Percentiles rank a stretch among this genome's conserved stretches.
Evolutionary conservation across 129 eudicot genomes (phyloP).

Genomic region (Escallonia rubra): DNA sequence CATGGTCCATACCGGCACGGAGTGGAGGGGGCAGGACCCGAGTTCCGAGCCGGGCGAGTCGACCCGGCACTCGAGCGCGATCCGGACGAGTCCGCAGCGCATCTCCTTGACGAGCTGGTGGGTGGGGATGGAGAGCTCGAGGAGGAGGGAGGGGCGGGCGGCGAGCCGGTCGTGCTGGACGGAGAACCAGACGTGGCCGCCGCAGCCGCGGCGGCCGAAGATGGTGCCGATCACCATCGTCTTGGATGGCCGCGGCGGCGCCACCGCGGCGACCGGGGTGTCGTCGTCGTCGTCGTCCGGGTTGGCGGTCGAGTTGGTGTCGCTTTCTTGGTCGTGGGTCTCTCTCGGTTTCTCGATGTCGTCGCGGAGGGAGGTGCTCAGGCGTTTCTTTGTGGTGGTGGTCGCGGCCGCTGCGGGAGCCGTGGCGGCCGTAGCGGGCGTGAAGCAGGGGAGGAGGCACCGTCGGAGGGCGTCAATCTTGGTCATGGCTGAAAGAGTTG

Average conservation of each 20-base stretch:
- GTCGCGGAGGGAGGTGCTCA: conserved; percentile 92
- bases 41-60: conserved; percentile 45
- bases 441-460: conserved; percentile 64
- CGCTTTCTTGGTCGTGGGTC: conserved; percentile 6
- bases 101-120: conserved; percentile 70
- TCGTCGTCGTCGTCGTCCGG: not conserved
- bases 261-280: conserved; percentile 22
- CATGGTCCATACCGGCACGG: conserved; percentile 78
- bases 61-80: conserved; percentile 66
- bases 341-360: conserved; percentile 32
- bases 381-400: conserved; percentile 38
- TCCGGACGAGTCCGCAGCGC: conserved; percentile 63
- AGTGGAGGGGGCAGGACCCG: conserved; percentile 57
- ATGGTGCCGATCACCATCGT: conserved; percentile 89
- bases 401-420: too few species aligned
- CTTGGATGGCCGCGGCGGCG: conserved; percentile 63
- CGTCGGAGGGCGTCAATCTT: conserved; percentile 76
- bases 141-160: conserved; percentile 64
- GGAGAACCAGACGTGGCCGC: conserved; percentile 84
- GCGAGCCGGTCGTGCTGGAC: conserved; percentile 67
- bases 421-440: conserved; percentile 33
- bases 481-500: conserved; percentile 39
- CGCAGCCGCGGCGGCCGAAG: conserved; percentile 43
- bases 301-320: too few species aligned
- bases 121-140: conserved; percentile 83